Evolutionary conservation across 768 basidiomycete genomes (phyloP), one percentile per base, ranked within the genome.

Genomic region (Obba rivulosa): DNA sequence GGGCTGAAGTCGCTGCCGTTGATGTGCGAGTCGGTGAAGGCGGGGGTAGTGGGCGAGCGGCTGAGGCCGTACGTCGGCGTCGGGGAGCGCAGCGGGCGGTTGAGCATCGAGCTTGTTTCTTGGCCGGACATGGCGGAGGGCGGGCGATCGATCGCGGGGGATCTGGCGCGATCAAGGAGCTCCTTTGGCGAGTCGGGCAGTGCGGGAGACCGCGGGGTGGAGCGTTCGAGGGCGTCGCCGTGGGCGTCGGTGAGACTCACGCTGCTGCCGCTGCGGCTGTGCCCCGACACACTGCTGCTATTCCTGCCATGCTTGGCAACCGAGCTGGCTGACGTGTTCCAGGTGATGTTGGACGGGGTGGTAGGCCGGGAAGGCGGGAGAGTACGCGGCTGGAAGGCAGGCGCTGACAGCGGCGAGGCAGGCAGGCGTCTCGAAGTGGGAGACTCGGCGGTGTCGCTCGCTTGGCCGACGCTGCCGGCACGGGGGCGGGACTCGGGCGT

Each of bases 301-400:
- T 77, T 80, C 54, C 81, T 70, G 49, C 66, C 79, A 55, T 84
- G 83, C 22, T 54, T 54, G 21, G 53, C 66, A 61, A 67, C 62
- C 7, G 66, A 59, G 41, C 61, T 66, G 24, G 59, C 40, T 16
- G 70, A 66, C 20, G 69, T 48, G 45, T 73, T 79, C 87, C 87
- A 89, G n/a, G 79, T 77, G 45, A 87, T 75, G 61, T 85, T 87
- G 1, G 88, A 89, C 31, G 87, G 87, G 22, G 87, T 86, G 39
- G 61, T 59, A 24, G 76, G 71, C 35, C 73, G 68, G 48, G 75
- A 70, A 46, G 80, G 73, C 2, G 57, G 46, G 1, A 41, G 34
- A 20, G 77, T 73, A 68, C 85, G 70, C 5, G 81, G 74, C 63
- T 84, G 85, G 62, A 72, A 87, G 3, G 78, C 65, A 22, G 75